These are phyloP conservation scores for Tylopilus sp. DNA, from an alignment of 1,284 basidiomycete genomes.

Conservation along the genomic window DNA sequence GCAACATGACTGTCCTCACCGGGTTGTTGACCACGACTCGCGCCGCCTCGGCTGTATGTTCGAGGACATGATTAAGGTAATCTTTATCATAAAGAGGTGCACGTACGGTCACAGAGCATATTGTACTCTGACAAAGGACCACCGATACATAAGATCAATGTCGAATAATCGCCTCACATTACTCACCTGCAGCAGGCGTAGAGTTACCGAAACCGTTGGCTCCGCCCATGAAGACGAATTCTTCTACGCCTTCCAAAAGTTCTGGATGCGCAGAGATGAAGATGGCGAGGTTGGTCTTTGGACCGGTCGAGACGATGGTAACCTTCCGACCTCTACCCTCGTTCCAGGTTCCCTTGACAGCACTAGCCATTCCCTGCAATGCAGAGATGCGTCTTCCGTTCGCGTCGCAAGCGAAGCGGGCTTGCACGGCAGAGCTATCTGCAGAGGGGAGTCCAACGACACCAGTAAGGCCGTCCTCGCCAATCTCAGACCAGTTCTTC, in stretches of 20 bases:
- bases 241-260: slow-evolving; percentile 74
- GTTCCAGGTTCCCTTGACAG: slow-evolving; percentile 66
- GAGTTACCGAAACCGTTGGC: slow-evolving; percentile 86
- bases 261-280: slow-evolving; percentile 80
- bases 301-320: slow-evolving; percentile 78
- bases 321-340: slow-evolving; percentile 66
- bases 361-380: slow-evolving; percentile 71
- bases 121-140: slow-evolving; percentile 71
- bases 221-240: slow-evolving; percentile 92
- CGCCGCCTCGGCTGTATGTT: slow-evolving; percentile 73
- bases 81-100: not conserved
- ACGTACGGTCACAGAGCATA: slow-evolving; percentile 82
- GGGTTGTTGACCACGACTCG: slow-evolving; percentile 80
- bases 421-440: slow-evolving; percentile 59
- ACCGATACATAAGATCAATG: not conserved
- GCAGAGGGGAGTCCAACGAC: slow-evolving; percentile 75
- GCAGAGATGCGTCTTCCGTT: slow-evolving; percentile 60
- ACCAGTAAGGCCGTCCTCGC: slow-evolving; percentile 81
- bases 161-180: not conserved
- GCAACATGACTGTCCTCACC: slow-evolving; percentile 75
- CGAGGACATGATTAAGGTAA: not conserved
- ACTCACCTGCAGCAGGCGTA: slow-evolving; percentile 74
- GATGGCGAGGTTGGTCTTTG: slow-evolving; percentile 88
- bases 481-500: slow-evolving; percentile 77
- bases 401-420: slow-evolving; percentile 55